Evolutionary conservation across 2,329 filamentous ascomycete genomes (phyloP).

Genomic region (Sphaerulina musiva): DNA sequence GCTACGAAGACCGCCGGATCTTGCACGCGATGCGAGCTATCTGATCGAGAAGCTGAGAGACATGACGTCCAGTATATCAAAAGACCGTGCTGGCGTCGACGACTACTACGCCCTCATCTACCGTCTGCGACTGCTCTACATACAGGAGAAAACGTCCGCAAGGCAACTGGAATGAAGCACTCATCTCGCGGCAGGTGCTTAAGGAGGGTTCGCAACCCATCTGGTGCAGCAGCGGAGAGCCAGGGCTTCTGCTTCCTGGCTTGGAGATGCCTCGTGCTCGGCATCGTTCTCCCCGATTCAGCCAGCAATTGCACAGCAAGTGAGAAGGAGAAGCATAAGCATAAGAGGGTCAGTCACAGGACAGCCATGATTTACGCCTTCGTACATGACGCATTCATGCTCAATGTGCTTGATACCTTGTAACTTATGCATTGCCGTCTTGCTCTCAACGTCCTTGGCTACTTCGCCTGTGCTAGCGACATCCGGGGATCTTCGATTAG

Average conservation of each 20-base stretch:
- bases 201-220: conserved; percentile 28
- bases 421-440: conserved; percentile 32
- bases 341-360: conserved; percentile 21
- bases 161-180: neutral
- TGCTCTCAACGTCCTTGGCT: conserved; percentile 30
- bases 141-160: conserved; percentile 18
- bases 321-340: neutral
- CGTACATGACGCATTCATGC: conserved; percentile 36
- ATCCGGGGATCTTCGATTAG: conserved; percentile 27
- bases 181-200: neutral
- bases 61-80: conserved; percentile 11
- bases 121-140: conserved; percentile 20
- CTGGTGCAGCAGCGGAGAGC: conserved; percentile 35
- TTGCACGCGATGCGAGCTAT: conserved; percentile 22
- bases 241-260: conserved; percentile 36
- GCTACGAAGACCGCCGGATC: conserved; percentile 20
- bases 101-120: conserved; percentile 19
- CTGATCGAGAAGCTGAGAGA: conserved; percentile 19
- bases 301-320: neutral
- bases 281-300: conserved; percentile 28
- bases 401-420: conserved; percentile 25
- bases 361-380: conserved; percentile 35
- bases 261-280: conserved; percentile 29
- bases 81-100: conserved; percentile 11
- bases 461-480: conserved; percentile 29